A percentile compares a stretch with the other conserved stretches of the same genome.
Conservation (phyloP, 1,139 yeast species). For the Geotrichum histeridarum region DNA sequence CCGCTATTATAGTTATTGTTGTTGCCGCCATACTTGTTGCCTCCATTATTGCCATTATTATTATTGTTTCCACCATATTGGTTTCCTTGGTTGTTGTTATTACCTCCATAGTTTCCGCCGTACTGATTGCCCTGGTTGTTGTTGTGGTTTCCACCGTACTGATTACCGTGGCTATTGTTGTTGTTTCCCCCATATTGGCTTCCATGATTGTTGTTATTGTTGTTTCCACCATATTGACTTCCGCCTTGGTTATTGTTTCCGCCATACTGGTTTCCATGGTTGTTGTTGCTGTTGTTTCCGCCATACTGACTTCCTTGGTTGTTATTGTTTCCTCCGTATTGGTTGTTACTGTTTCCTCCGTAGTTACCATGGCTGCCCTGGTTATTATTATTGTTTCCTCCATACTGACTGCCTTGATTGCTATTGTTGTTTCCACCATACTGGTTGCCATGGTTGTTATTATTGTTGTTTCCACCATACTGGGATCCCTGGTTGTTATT, state of each 20-base stretch:
- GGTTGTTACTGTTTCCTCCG: slow-evolving; percentile 1
- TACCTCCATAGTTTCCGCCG: neutral
- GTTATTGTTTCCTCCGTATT: neutral
- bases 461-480: neutral
- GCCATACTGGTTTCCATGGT: neutral
- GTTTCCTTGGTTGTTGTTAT: neutral
- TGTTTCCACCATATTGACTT: neutral
- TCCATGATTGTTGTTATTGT: slow-evolving; percentile 1
- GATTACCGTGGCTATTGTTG: neutral
- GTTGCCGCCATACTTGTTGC: neutral
- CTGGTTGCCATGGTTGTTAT: neutral
- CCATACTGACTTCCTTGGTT: neutral
- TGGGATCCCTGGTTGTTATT: neutral
- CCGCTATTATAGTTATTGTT: slow-evolving; percentile 2
- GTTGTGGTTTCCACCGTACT: neutral
- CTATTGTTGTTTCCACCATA: neutral
- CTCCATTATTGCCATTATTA: neutral
- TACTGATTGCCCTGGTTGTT: neutral
- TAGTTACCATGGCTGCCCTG: neutral
- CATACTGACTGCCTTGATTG: slow-evolving; percentile 1
- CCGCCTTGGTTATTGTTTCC: neutral
- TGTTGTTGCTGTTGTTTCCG: neutral
- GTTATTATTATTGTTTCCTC: slow-evolving; percentile 3
- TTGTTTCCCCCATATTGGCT: slow-evolving; percentile 3
- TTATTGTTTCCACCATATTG: neutral